Percentiles rank a stretch among this genome's conserved stretches.
These are phyloP conservation scores for Starmera dryadoides DNA, from an alignment of 805 yeast genomes.

Conservation along the genomic window DNA sequence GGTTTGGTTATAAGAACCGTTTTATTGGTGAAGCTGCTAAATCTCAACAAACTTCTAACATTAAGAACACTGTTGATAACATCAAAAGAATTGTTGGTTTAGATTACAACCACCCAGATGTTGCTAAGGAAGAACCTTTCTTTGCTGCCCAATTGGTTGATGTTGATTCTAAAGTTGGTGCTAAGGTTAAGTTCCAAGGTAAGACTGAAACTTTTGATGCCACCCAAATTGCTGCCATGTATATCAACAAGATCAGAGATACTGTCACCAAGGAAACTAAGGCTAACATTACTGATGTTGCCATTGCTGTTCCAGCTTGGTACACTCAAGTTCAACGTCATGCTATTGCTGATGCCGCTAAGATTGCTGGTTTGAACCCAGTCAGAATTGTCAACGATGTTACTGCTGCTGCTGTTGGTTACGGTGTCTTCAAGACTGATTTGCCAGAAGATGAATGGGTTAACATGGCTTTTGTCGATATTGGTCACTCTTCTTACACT, in stretches of 20 bases:
- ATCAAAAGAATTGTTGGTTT: slow-evolving; percentile 90
- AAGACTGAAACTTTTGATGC: slow-evolving; percentile 74
- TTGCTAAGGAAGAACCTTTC: slow-evolving; percentile 65
- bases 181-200: slow-evolving; percentile 80
- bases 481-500: slow-evolving; percentile 94
- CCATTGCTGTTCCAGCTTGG: slow-evolving; percentile 95
- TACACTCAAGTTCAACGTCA: slow-evolving; percentile 95
- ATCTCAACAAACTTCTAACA: slow-evolving; percentile 92
- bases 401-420: slow-evolving; percentile 98
- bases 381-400: slow-evolving; percentile 96
- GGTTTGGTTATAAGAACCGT: slow-evolving; percentile 86
- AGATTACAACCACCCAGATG: slow-evolving; percentile 65
- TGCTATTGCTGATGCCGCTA: slow-evolving; percentile 91
- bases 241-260: slow-evolving; percentile 81
- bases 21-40: slow-evolving; percentile 93
- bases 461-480: slow-evolving; percentile 88
- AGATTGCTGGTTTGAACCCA: slow-evolving; percentile 95
- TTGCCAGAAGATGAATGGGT: slow-evolving; percentile 91
- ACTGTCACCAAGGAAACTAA: slow-evolving; percentile 78
- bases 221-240: slow-evolving; percentile 92
- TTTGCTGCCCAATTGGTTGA: slow-evolving; percentile 67
- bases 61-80: slow-evolving; percentile 94
- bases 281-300: slow-evolving; percentile 72
- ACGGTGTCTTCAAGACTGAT: slow-evolving; percentile 97
- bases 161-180: slow-evolving; percentile 71